Evolutionary conservation across 2,329 filamentous ascomycete genomes (phyloP).

Genomic region (Colletotrichum melonis): DNA sequence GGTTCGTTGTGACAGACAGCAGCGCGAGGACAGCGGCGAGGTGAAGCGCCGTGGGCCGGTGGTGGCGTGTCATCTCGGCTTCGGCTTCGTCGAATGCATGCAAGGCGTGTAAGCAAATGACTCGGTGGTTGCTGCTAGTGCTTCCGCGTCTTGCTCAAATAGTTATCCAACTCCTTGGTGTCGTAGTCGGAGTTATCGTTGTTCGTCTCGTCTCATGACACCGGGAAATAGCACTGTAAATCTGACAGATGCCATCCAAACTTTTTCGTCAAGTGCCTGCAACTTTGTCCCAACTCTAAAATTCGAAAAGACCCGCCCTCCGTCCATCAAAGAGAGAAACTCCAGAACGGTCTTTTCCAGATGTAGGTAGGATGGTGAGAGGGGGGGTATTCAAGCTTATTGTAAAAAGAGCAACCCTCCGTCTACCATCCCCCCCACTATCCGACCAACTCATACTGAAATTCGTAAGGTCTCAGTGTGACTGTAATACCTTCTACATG

Average conservation of each 20-base stretch:
- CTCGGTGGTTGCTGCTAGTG: neutral
- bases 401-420: neutral
- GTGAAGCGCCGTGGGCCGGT: neutral
- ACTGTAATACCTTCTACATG: neutral
- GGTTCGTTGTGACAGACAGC: neutral
- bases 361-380: neutral
- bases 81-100: neutral
- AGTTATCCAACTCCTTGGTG: neutral
- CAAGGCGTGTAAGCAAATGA: too few species aligned
- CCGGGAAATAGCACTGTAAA: neutral
- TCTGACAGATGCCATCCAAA: neutral
- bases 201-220: neutral
- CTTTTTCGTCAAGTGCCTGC: neutral
- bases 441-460: neutral
- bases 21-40: constrained; percentile 2
- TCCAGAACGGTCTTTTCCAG: neutral
- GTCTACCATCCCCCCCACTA: too few species aligned
- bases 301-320: neutral
- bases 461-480: too few species aligned
- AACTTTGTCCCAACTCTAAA: neutral
- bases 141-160: neutral
- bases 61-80: constrained; percentile 12
- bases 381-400: neutral
- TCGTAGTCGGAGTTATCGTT: neutral
- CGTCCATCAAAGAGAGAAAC: too few species aligned